Conservation (phyloP, 2,329 filamentous ascomycete species). For the Biscogniauxia sp. region DNA sequence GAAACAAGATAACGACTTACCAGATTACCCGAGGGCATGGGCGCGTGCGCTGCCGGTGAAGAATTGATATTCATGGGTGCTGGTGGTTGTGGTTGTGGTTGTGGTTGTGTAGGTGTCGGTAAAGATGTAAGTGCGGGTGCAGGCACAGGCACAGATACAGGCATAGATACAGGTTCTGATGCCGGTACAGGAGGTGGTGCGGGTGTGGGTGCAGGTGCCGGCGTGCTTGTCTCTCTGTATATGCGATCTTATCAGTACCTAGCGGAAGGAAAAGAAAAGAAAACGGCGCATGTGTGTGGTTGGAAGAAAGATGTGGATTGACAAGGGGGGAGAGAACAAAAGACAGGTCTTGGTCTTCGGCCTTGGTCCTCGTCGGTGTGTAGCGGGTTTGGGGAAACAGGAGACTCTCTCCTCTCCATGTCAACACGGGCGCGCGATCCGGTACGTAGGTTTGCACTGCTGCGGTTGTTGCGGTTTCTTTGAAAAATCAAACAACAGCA, state of each 20-base stretch:
- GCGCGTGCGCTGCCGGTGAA: slow-evolving; percentile 32
- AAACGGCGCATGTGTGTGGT: neutral
- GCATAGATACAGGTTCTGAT: slow-evolving; percentile 3
- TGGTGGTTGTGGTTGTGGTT: slow-evolving; percentile 1
- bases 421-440: too few species aligned
- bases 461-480: too few species aligned
- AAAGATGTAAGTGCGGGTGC: slow-evolving; percentile 7
- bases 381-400: too few species aligned
- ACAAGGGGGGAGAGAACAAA: neutral
- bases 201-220: slow-evolving; percentile 10
- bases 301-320: neutral
- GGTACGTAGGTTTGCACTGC: too few species aligned
- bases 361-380: too few species aligned
- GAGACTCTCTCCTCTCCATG: too few species aligned
- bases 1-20: slow-evolving; percentile 21
- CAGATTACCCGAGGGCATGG: slow-evolving; percentile 30
- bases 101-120: neutral
- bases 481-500: too few species aligned
- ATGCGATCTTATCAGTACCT: slow-evolving; percentile 9
- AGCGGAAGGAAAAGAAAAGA: slow-evolving; percentile 4
- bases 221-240: slow-evolving; percentile 20
- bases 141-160: slow-evolving; percentile 11
- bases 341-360: neutral
- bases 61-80: slow-evolving; percentile 20
- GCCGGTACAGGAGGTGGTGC: slow-evolving; percentile 6